phyloP scores from a whole-genome alignment of 805 yeast genomes.

The Ogataea saltuana region DNA sequence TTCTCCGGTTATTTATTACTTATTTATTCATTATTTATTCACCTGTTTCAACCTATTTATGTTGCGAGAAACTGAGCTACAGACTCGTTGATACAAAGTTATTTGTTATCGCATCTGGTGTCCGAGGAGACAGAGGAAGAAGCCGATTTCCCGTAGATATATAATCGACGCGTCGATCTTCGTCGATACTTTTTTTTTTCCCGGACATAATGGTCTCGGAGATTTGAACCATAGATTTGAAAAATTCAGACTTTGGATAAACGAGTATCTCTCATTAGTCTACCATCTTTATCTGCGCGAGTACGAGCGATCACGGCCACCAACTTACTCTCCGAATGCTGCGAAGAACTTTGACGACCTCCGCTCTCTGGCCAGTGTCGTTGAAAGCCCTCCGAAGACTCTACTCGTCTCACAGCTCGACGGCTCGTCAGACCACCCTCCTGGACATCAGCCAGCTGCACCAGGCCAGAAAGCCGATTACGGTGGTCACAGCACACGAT shows the following conservation, averaged over 20 bases:
- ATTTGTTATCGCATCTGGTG: background rate
- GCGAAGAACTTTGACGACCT: background rate
- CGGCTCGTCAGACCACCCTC: constrained; percentile 26
- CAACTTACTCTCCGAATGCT: constrained; percentile 1
- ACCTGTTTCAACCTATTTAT: too few relatives aligned
- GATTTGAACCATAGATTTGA: too few relatives aligned
- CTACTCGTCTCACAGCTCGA: constrained; percentile 24
- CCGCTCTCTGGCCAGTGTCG: background rate
- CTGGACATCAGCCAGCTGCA: constrained; percentile 25
- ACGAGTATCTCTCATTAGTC: too few relatives aligned
- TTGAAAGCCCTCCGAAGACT: constrained; percentile 1
- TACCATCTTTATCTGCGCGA: too few relatives aligned
- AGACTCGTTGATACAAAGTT: too few relatives aligned
- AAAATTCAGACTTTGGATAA: too few relatives aligned
- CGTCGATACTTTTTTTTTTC: background rate
- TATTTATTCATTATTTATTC: constrained; percentile 15
- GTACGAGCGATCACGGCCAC: too few relatives aligned
- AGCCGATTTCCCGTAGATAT: background rate
- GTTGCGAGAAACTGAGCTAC: too few relatives aligned
- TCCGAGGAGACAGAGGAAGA: too few relatives aligned
- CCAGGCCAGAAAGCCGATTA: constrained; percentile 24
- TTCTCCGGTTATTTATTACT: constrained; percentile 11
- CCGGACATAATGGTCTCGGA: background rate
- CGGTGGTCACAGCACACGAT: constrained; percentile 82
- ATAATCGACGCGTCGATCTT: background rate